Evolutionary conservation across 371 early-diverging fungal species (phyloP).

Genomic region (Rhizopus stolonifer): DNA sequence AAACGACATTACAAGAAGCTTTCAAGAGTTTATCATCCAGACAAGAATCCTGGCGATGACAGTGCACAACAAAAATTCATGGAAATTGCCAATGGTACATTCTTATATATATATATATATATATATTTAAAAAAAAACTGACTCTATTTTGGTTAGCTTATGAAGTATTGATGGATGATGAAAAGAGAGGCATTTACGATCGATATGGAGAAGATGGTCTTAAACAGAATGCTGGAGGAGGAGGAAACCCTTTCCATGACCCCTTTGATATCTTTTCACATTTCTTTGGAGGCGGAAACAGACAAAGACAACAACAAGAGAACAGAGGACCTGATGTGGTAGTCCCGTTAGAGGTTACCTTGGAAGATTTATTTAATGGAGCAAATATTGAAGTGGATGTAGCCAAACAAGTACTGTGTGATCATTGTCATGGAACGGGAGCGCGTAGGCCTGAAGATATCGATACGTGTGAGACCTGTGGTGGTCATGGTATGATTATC

Average conservation of each 20-base stretch:
- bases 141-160: constrained; percentile 65
- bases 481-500: constrained; percentile 79
- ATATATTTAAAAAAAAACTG: background rate
- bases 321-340: constrained; percentile 76
- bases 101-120: background rate
- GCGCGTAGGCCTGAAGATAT: constrained; percentile 86
- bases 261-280: constrained; percentile 94
- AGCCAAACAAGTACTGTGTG: constrained; percentile 90
- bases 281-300: constrained; percentile 73
- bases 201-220: constrained; percentile 82
- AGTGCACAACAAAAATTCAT: constrained; percentile 87
- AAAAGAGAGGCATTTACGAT: constrained; percentile 80
- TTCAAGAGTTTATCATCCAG: constrained; percentile 86
- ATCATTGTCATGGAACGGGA: constrained; percentile 91
- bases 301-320: constrained; percentile 56
- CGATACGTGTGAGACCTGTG: constrained; percentile 75
- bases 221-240: constrained; percentile 78
- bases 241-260: constrained; percentile 71
- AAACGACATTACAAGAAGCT: constrained; percentile 90
- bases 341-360: constrained; percentile 76
- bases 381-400: constrained; percentile 84
- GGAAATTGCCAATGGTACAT: constrained; percentile 83
- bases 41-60: constrained; percentile 85
- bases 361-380: constrained; percentile 91
- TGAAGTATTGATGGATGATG: constrained; percentile 86